A percentile compares a stretch with the other conserved stretches of the same genome.
These are phyloP conservation scores for Aspergillus taichungensis DNA, from an alignment of 495 filamentous ascomycete genomes.

Conservation along the genomic window DNA sequence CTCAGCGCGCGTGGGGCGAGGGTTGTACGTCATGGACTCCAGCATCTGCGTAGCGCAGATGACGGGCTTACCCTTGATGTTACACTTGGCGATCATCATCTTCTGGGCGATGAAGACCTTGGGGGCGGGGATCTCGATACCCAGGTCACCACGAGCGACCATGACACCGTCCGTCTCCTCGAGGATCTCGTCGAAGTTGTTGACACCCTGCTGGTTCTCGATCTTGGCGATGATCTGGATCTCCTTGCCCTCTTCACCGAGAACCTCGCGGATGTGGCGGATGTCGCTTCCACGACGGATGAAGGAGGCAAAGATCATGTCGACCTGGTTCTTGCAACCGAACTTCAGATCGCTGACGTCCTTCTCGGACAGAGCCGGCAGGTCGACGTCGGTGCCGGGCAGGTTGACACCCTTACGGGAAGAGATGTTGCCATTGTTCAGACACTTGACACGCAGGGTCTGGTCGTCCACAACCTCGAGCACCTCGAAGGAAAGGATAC, in stretches of 20 bases:
- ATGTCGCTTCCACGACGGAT: slow-evolving; percentile 92
- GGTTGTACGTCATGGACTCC: slow-evolving; percentile 99
- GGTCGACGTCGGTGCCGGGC: slow-evolving; percentile 95
- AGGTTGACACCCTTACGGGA: slow-evolving; percentile 98
- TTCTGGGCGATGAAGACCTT: slow-evolving; percentile 99
- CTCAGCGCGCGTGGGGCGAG: slow-evolving; percentile 92
- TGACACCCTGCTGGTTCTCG: slow-evolving; percentile 96
- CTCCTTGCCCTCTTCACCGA: slow-evolving; percentile 86
- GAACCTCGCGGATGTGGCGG: slow-evolving; percentile 78
- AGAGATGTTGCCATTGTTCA: slow-evolving; percentile 97
- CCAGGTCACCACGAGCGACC: slow-evolving; percentile 97
- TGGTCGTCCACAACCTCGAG: slow-evolving; percentile 78
- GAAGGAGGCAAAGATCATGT: slow-evolving; percentile 99
- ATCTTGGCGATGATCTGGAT: slow-evolving; percentile 99
- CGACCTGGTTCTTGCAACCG: slow-evolving; percentile 94
- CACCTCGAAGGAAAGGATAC: slow-evolving; percentile 92
- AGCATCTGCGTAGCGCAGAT: slow-evolving; percentile 92
- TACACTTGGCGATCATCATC: slow-evolving; percentile 99
- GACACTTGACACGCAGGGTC: slow-evolving; percentile 71
- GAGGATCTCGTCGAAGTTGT: slow-evolving; percentile 98
- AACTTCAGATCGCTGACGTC: slow-evolving; percentile 88
- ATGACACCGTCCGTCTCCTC: slow-evolving; percentile 97
- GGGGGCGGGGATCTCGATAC: slow-evolving; percentile 95
- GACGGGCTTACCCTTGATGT: slow-evolving; percentile 96
- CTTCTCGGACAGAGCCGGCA: slow-evolving; percentile 97